Conservation (phyloP, 768 basidiomycete genomes). For the Lentinula edodes region DNA sequence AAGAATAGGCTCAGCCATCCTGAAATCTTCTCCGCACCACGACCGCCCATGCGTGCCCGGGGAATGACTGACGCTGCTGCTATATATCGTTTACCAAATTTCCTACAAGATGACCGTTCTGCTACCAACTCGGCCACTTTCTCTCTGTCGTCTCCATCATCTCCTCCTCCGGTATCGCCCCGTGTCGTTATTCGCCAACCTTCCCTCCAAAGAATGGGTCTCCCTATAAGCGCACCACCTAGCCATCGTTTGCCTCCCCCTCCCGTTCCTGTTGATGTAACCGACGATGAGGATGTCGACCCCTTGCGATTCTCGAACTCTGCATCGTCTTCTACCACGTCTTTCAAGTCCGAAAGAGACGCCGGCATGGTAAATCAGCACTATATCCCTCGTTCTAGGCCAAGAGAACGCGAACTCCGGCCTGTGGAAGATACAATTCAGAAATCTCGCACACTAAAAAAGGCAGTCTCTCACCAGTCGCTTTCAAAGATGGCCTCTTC, state of each 20-base stretch:
- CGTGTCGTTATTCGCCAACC: constrained; percentile 36
- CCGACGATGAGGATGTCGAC: constrained; percentile 7
- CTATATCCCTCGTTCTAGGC: constrained; percentile 20
- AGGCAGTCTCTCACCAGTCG: constrained; percentile 54
- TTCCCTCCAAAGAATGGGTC: constrained; percentile 35
- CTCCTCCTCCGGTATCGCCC: constrained; percentile 17
- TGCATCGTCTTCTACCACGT: constrained; percentile 32
- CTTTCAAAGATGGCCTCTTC: constrained; percentile 32
- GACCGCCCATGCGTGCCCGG: constrained; percentile 41
- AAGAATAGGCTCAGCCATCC: constrained; percentile 29
- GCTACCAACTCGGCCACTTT: constrained; percentile 7
- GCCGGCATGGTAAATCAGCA: constrained; percentile 17
- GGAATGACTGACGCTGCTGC: constrained; percentile 41
- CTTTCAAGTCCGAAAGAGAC: constrained; percentile 38
- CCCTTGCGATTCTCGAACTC: constrained; percentile 10
- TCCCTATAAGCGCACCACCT: constrained; percentile 46
- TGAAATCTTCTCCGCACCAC: constrained; percentile 21
- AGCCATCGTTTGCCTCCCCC: constrained; percentile 41
- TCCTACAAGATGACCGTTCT: constrained; percentile 19
- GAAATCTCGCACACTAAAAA: constrained; percentile 38
- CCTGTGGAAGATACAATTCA: constrained; percentile 7
- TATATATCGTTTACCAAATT: constrained; percentile 23
- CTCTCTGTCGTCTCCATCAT: constrained; percentile 12
- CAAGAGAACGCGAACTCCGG: constrained; percentile 20
- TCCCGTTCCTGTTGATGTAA: constrained; percentile 18